Percentiles rank a stretch among this genome's conserved stretches.
Conservation (phyloP, 2,329 filamentous ascomycete species). For the Chalaropsis ovoidea region DNA sequence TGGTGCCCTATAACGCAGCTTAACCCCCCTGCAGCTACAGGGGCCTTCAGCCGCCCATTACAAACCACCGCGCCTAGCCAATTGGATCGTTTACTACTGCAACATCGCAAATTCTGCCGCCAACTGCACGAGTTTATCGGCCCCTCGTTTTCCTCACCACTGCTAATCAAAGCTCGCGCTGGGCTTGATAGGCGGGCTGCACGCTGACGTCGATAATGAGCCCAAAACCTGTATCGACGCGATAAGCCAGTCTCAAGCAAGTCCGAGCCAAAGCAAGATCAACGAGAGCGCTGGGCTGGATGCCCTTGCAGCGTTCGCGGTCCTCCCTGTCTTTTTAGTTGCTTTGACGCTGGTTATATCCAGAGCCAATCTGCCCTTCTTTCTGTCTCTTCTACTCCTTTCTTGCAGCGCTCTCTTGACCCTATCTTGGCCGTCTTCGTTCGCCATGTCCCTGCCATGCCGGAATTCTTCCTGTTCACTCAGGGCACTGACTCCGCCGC, state of each 20-base stretch:
- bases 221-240: background rate
- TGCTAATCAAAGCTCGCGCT: background rate
- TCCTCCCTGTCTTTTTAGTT: constrained; percentile 1
- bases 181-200: background rate
- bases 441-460: constrained; percentile 37
- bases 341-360: constrained; percentile 5
- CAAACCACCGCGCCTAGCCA: background rate
- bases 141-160: background rate
- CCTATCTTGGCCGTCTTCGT: background rate
- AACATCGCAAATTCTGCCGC: background rate
- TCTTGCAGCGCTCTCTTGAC: background rate
- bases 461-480: constrained; percentile 57
- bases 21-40: background rate
- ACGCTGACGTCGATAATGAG: constrained; percentile 7
- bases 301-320: background rate
- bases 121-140: background rate
- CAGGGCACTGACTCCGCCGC: constrained; percentile 51
- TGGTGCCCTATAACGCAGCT: too few relatives aligned
- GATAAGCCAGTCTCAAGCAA: background rate
- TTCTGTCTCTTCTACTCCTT: background rate
- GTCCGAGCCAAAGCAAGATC: background rate
- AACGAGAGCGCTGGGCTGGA: background rate
- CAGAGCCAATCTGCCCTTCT: background rate
- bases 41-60: background rate
- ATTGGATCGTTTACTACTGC: background rate